These are phyloP conservation scores for Yamadazyma paraphyllophila DNA, from an alignment of 805 yeast species.

Conservation along the genomic window DNA sequence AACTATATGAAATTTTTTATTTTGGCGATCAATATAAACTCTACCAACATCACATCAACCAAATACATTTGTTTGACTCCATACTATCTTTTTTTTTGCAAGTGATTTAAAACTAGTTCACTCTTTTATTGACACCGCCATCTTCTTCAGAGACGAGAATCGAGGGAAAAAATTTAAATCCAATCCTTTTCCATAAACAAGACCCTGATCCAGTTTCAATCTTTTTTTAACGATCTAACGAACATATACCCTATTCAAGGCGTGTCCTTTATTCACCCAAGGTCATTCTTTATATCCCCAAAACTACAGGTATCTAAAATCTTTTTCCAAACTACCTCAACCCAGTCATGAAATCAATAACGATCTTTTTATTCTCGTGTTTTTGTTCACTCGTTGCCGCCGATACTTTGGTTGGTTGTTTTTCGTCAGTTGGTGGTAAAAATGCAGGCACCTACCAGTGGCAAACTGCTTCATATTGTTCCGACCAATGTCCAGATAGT, in stretches of 20 bases:
- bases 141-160: neutral
- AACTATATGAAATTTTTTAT: neutral
- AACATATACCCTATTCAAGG: neutral
- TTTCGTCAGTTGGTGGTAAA: conserved; percentile 25
- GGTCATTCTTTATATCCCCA: neutral
- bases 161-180: neutral
- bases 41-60: neutral
- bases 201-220: neutral
- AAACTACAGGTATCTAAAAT: neutral
- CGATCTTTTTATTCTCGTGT: neutral
- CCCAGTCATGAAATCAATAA: conserved; percentile 3
- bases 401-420: conserved; percentile 27
- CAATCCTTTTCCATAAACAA: neutral
- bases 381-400: neutral
- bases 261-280: neutral
- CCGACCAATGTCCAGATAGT: conserved; percentile 26
- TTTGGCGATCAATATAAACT: conserved; percentile 1
- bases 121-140: neutral
- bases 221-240: conserved; percentile 3
- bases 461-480: conserved; percentile 32
- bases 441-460: conserved; percentile 23
- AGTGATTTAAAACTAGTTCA: neutral
- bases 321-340: neutral
- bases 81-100: neutral
- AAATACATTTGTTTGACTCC: neutral